These are phyloP conservation scores for Penicillium malachiteum DNA, from an alignment of 495 filamentous ascomycete genomes.

Conservation along the genomic window DNA sequence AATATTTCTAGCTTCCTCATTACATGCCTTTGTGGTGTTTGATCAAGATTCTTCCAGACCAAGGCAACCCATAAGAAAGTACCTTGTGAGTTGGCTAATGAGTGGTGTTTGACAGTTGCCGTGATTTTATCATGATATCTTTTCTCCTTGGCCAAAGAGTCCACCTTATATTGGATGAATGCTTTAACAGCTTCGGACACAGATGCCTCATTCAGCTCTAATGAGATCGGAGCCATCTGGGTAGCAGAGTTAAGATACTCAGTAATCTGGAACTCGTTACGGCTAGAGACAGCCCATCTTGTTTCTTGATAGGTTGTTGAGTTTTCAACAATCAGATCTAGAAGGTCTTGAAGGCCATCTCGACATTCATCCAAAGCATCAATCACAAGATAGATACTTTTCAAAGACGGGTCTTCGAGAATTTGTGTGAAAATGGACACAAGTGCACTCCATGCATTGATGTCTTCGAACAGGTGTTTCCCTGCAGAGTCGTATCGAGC, in stretches of 20 bases:
- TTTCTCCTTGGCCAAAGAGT: slow-evolving; percentile 10
- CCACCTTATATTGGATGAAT: slow-evolving; percentile 37
- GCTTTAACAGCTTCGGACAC: slow-evolving; percentile 20
- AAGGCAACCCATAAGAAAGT: slow-evolving; percentile 41
- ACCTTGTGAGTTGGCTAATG: slow-evolving; percentile 21
- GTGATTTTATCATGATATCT: slow-evolving; percentile 7
- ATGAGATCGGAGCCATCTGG: not conserved
- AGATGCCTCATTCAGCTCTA: too few species aligned
- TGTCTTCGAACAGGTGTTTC: slow-evolving; percentile 32
- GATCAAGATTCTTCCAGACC: slow-evolving; percentile 20
- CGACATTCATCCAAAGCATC: slow-evolving; percentile 52
- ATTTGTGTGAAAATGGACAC: slow-evolving; percentile 33
- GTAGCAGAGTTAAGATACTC: slow-evolving; percentile 1
- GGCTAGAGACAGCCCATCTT: slow-evolving; percentile 36
- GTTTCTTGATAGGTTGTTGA: too few species aligned
- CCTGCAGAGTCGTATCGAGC: slow-evolving; percentile 7
- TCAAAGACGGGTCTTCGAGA: slow-evolving; percentile 29
- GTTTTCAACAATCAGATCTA: slow-evolving; percentile 29
- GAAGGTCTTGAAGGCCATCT: slow-evolving; percentile 22
- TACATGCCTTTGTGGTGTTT: not conserved
- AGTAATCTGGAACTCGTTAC: slow-evolving; percentile 25
- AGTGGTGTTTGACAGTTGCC: slow-evolving; percentile 11
- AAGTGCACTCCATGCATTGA: slow-evolving; percentile 33
- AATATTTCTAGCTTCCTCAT: slow-evolving; percentile 8
- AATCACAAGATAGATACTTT: slow-evolving; percentile 36